A percentile compares a stretch with the other conserved stretches of the same genome.
Conservation (phyloP, 2,329 filamentous ascomycete genomes). For the Fusarium austroafricanum region DNA sequence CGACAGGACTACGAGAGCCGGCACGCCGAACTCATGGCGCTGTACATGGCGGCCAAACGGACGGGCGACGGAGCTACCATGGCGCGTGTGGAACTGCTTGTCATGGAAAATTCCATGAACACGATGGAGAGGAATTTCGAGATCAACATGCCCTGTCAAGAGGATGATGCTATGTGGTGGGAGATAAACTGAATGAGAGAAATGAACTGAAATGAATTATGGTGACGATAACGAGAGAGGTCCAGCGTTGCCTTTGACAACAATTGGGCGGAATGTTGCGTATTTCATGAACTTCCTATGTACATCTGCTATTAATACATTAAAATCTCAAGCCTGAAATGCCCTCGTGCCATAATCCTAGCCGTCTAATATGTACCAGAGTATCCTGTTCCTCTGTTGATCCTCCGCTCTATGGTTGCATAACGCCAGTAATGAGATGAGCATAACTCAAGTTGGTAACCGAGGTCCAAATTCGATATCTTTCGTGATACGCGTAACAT, state of each 20-base stretch:
- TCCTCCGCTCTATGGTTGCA: slow-evolving; percentile 33
- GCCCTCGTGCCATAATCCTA: background rate
- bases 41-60: slow-evolving; percentile 44
- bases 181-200: slow-evolving; percentile 21
- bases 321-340: background rate
- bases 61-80: slow-evolving; percentile 41
- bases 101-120: slow-evolving; percentile 35
- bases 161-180: slow-evolving; percentile 42
- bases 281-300: slow-evolving; percentile 10
- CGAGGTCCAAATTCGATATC: background rate
- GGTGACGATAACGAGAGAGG: slow-evolving; percentile 3
- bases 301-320: slow-evolving; percentile 28
- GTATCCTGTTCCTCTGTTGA: slow-evolving; percentile 20
- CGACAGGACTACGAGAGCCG: slow-evolving; percentile 45
- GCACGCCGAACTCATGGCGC: slow-evolving; percentile 43
- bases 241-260: slow-evolving; percentile 3
- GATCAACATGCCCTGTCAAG: slow-evolving; percentile 33
- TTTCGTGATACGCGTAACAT: slow-evolving; percentile 25
- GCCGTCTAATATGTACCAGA: slow-evolving; percentile 22
- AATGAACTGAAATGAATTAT: slow-evolving; percentile 1
- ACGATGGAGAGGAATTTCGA: slow-evolving; percentile 42
- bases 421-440: slow-evolving; percentile 33
- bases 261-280: slow-evolving; percentile 7
- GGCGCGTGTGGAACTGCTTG: slow-evolving; percentile 38
- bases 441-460: slow-evolving; percentile 1